Conservation (phyloP, 768 basidiomycete genomes). For the Neoboletus subvelutipes region DNA sequence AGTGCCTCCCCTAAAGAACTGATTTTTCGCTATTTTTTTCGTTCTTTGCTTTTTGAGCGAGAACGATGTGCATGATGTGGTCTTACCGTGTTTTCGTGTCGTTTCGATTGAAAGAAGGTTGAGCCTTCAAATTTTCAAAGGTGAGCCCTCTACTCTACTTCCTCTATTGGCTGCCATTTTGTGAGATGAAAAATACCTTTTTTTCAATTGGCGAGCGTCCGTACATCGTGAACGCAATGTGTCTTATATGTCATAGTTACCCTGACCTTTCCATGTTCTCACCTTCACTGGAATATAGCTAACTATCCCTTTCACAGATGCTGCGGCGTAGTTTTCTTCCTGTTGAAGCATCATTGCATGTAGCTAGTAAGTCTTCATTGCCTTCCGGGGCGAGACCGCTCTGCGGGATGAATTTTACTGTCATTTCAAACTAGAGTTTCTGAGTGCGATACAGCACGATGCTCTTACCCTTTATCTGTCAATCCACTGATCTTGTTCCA, state of each 20-base stretch:
- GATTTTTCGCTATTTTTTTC: not conserved
- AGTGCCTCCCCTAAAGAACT: slow-evolving; percentile 13
- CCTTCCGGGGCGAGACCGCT: slow-evolving; percentile 7
- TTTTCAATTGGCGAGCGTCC: slow-evolving; percentile 47
- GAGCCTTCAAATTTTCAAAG: not conserved
- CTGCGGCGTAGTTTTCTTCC: not conserved
- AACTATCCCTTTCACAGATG: slow-evolving; percentile 7
- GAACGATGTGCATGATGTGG: not conserved
- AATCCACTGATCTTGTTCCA: slow-evolving; percentile 55
- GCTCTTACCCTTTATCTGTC: slow-evolving; percentile 61
- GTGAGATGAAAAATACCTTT: slow-evolving; percentile 53
- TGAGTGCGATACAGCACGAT: slow-evolving; percentile 69
- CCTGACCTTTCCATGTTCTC: slow-evolving; percentile 58
- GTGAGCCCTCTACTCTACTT: slow-evolving; percentile 17
- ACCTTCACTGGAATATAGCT: slow-evolving; percentile 1
- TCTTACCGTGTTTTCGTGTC: no score
- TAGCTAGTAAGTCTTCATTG: slow-evolving; percentile 9
- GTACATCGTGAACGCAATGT: slow-evolving; percentile 50
- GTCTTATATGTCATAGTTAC: slow-evolving; percentile 86
- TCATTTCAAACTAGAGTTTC: slow-evolving; percentile 92
- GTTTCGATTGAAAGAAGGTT: not conserved
- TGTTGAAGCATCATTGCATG: not conserved
- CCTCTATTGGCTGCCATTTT: not conserved
- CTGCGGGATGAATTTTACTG: slow-evolving; percentile 53
- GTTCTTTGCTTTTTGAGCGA: not conserved